Conservation (phyloP, 2,329 filamentous ascomycete genomes). For the Xylaria sp. region DNA sequence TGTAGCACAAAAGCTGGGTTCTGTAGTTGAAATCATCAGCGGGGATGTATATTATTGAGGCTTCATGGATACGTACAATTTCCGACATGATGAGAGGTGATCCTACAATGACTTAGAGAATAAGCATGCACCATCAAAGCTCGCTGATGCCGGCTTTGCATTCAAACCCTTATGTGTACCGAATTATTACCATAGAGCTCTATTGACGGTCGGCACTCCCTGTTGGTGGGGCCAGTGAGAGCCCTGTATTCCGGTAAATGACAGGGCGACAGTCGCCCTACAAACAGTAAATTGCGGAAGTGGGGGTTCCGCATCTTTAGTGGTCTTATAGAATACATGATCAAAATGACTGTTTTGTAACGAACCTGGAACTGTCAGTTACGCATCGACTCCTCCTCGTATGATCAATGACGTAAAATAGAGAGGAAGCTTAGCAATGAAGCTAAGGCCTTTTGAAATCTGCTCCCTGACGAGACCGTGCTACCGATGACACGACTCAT, state of each 20-base stretch:
- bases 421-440: too few species aligned
- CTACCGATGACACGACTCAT: neutral
- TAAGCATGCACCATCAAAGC: neutral
- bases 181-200: neutral
- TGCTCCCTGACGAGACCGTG: too few species aligned
- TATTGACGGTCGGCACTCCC: neutral
- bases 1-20: conserved; percentile 61
- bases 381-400: neutral
- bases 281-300: neutral
- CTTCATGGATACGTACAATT: conserved; percentile 2
- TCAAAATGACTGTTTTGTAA: too few species aligned
- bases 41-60: neutral
- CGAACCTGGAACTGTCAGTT: too few species aligned
- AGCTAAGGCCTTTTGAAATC: too few species aligned
- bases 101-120: neutral
- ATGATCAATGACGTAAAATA: neutral
- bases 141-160: neutral
- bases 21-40: conserved; percentile 37
- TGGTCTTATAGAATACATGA: neutral
- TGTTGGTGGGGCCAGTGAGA: neutral
- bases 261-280: conserved; percentile 18
- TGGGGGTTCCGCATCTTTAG: neutral
- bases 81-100: conserved; percentile 8
- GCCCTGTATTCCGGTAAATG: neutral
- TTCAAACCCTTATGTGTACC: conserved; percentile 13